phyloP scores from a whole-genome alignment of 2,329 filamentous ascomycete genomes.

The Talaromyces atroroseus region DNA sequence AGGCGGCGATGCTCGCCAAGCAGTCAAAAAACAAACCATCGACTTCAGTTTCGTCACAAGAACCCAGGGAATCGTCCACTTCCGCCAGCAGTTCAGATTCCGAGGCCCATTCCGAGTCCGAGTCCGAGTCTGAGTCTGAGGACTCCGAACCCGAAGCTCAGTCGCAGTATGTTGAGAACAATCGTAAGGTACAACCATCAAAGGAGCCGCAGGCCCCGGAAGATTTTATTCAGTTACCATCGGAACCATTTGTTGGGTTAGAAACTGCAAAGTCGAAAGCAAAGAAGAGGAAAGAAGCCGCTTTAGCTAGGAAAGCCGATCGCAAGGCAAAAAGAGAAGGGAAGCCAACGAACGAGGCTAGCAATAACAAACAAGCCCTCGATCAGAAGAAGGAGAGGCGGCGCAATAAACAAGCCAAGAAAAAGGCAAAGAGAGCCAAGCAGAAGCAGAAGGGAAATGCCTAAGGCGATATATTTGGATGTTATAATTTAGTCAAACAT shows the following conservation, averaged over 20 bases:
- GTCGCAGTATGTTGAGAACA: background rate
- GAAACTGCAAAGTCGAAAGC: constrained; percentile 13
- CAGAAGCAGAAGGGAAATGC: constrained; percentile 3
- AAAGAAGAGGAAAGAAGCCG: constrained; percentile 9
- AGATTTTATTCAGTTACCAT: constrained; percentile 4
- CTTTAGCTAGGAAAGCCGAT: constrained; percentile 5
- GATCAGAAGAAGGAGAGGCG: constrained; percentile 1
- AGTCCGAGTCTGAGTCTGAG: constrained; percentile 16
- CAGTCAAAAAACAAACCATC: constrained; percentile 1
- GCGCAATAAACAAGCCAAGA: constrained; percentile 8
- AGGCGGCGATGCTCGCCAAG: constrained; percentile 40
- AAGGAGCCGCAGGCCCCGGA: constrained; percentile 9
- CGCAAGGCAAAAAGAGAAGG: constrained; percentile 5
- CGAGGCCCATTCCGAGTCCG: constrained; percentile 13
- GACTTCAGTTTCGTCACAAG: constrained; percentile 14
- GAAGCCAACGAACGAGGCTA: background rate
- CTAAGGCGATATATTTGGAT: background rate
- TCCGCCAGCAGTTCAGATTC: constrained; percentile 13
- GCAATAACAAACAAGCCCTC: background rate
- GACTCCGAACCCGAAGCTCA: constrained; percentile 14
- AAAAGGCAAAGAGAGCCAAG: constrained; percentile 8
- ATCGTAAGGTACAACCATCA: constrained; percentile 5
- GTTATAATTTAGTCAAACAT: background rate
- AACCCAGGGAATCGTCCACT: constrained; percentile 13
- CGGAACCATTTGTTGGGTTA: background rate